Percentiles rank a stretch among this genome's conserved stretches.
Evolutionary conservation across 768 basidiomycete species (phyloP).

Genomic region (Lyophyllum semitale): DNA sequence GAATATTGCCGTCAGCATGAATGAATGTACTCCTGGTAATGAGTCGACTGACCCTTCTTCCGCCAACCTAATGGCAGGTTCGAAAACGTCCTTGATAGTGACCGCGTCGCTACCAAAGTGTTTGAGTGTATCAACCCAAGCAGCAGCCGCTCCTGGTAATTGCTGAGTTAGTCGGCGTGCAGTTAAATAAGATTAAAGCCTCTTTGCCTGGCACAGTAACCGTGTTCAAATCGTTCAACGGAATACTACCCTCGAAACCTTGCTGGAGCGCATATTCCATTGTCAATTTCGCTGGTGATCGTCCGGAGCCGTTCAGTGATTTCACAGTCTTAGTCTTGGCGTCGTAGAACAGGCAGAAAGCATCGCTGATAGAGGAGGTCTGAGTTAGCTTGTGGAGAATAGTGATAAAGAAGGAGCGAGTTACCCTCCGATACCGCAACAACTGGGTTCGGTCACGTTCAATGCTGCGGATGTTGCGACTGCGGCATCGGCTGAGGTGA

Average conservation of each 20-base stretch:
- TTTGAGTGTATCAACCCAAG: constrained; percentile 91
- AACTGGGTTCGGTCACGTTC: constrained; percentile 88
- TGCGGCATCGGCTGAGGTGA: constrained; percentile 78
- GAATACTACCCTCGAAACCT: constrained; percentile 76
- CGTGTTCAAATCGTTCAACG: constrained; percentile 80
- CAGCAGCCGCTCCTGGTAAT: constrained; percentile 77
- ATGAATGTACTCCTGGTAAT: not conserved
- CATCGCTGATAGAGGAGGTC: constrained; percentile 53
- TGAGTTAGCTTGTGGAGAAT: constrained; percentile 2
- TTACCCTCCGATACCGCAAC: constrained; percentile 91
- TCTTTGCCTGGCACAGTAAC: constrained; percentile 80
- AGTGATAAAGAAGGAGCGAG: constrained; percentile 13
- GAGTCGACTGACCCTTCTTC: constrained; percentile 72
- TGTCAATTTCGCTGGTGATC: constrained; percentile 76
- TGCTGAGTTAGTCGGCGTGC: constrained; percentile 5
- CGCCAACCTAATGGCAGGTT: constrained; percentile 88
- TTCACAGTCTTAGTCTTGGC: constrained; percentile 80
- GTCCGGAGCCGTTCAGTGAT: constrained; percentile 92
- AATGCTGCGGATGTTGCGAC: constrained; percentile 91
- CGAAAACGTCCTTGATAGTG: constrained; percentile 68
- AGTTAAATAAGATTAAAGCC: not conserved
- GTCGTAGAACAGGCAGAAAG: constrained; percentile 92
- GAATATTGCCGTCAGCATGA: not conserved
- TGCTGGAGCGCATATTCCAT: constrained; percentile 70
- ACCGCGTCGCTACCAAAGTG: constrained; percentile 77